Percentiles rank a stretch among this genome's conserved stretches.
Conservation (phyloP, 495 filamentous ascomycete species). For the Durotheca rogersii region DNA sequence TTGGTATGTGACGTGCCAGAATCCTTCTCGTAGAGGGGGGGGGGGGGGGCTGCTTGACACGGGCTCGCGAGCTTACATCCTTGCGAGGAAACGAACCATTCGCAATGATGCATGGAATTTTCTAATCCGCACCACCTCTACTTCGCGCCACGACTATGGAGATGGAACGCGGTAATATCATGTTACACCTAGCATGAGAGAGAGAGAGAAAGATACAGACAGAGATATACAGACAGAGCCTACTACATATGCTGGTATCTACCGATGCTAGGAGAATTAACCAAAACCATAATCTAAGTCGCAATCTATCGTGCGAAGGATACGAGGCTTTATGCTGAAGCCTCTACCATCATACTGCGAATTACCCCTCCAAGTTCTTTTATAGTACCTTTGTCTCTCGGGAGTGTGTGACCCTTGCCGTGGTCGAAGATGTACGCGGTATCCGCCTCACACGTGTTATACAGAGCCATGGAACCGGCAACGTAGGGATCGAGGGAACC, state of each 20-base stretch:
- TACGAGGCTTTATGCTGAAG: conserved; percentile 24
- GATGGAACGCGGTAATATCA: not conserved
- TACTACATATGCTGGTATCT: conserved; percentile 3
- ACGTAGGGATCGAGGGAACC: conserved; percentile 60
- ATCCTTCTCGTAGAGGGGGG: too few relatives aligned
- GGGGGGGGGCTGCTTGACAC: too few relatives aligned
- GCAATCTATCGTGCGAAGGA: conserved; percentile 24
- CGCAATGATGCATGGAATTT: conserved; percentile 26
- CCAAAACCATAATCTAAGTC: conserved; percentile 8
- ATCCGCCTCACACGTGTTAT: conserved; percentile 59
- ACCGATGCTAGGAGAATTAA: conserved; percentile 2
- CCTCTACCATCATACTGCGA: conserved; percentile 39
- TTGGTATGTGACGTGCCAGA: too few relatives aligned
- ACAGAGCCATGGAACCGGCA: conserved; percentile 56
- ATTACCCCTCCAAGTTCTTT: conserved; percentile 51
- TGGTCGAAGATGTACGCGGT: conserved; percentile 60
- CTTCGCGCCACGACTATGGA: not conserved
- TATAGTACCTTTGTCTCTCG: conserved; percentile 52
- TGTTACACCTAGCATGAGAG: conserved; percentile 16
- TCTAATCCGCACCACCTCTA: conserved; percentile 5
- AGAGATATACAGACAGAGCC: too few relatives aligned
- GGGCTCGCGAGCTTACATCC: too few relatives aligned
- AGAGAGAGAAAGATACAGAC: too few relatives aligned
- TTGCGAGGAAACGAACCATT: too few relatives aligned
- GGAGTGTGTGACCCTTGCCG: conserved; percentile 57